These are phyloP conservation scores for Mucor piriformis DNA, from an alignment of 371 early-diverging fungal genomes.

Conservation along the genomic window DNA sequence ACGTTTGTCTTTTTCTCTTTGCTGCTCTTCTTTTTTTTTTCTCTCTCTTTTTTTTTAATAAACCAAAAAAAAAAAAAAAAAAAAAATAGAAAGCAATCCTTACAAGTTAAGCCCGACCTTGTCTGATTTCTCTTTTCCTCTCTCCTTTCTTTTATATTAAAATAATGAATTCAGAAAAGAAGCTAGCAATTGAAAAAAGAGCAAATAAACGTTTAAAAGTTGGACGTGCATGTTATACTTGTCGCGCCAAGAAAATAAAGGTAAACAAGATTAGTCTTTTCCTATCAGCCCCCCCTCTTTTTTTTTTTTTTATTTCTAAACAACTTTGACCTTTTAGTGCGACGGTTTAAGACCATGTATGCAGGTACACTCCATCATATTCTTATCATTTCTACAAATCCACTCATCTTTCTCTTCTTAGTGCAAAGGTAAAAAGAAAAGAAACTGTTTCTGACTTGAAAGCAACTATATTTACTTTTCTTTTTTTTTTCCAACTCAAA, in stretches of 20 bases:
- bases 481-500: background rate
- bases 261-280: conserved; percentile 15
- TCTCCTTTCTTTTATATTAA: background rate
- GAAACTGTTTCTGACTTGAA: too few relatives aligned
- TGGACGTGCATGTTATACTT: conserved; percentile 46
- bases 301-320: conserved; percentile 1
- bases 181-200: background rate
- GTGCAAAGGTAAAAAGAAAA: conserved; percentile 16
- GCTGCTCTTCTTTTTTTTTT: background rate
- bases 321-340: conserved; percentile 31
- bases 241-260: conserved; percentile 55
- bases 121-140: background rate
- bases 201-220: conserved; percentile 44
- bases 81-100: background rate
- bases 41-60: background rate
- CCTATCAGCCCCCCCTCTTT: background rate
- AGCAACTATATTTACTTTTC: background rate
- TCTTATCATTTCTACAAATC: background rate
- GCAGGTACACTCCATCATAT: conserved; percentile 40
- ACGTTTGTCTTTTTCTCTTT: background rate
- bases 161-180: background rate
- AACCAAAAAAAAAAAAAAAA: too few relatives aligned
- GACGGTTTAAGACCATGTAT: conserved; percentile 57
- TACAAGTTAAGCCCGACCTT: too few relatives aligned
- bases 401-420: background rate